phyloP scores from a whole-genome alignment of 164 flowering plant species.

The Liquidambar formosana region DNA sequence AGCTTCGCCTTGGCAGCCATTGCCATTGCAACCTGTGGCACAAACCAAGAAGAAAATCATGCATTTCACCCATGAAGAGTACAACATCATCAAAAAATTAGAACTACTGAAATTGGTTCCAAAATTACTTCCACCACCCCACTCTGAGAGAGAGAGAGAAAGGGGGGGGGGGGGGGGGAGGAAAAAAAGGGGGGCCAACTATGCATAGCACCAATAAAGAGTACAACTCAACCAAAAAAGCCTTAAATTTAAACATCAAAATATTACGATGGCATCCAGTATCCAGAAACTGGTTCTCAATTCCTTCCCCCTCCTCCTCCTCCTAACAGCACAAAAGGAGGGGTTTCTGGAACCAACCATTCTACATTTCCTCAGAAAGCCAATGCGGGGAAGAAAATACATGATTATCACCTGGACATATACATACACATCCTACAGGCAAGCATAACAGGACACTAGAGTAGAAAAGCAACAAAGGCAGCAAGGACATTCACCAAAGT shows the following conservation, averaged over 20 bases:
- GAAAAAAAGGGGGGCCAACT: too few species aligned
- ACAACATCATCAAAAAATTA: not conserved
- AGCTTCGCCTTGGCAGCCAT: constrained; percentile 97
- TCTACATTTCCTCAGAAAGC: not conserved
- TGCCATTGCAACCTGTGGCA: constrained; percentile 91
- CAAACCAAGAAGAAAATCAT: constrained; percentile 25
- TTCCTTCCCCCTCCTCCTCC: not conserved
- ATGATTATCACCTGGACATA: too few species aligned
- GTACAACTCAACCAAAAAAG: too few species aligned
- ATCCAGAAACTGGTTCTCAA: not conserved
- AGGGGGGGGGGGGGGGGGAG: too few species aligned
- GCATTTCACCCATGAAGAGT: constrained; percentile 12
- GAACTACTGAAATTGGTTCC: not conserved
- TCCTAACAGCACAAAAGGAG: not conserved
- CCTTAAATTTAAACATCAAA: not conserved
- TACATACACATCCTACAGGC: too few species aligned
- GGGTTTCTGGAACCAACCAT: not conserved
- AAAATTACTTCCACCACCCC: not conserved
- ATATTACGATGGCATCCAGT: not conserved
- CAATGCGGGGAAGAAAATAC: too few species aligned
- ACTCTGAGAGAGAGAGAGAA: too few species aligned
- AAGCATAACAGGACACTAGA: too few species aligned
- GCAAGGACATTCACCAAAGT: too few species aligned
- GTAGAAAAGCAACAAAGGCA: too few species aligned
- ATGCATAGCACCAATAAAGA: too few species aligned